phyloP scores from a whole-genome alignment of 768 basidiomycete species.

The Psilocybe sp. region DNA sequence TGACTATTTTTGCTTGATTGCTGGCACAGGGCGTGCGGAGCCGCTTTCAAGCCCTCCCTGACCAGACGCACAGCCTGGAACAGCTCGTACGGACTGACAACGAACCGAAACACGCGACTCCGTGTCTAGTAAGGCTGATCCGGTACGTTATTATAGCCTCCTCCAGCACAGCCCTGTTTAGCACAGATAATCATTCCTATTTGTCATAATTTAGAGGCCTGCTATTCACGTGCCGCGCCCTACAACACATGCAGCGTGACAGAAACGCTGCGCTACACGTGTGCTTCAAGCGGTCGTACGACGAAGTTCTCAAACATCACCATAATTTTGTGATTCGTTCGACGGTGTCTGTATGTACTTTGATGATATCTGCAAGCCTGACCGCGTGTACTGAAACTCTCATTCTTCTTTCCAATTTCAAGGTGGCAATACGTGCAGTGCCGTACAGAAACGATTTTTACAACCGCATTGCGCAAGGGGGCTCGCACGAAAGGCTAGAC shows the following conservation, averaged over 20 bases:
- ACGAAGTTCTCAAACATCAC: constrained; percentile 63
- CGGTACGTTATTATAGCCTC: constrained; percentile 40
- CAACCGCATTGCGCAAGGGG: constrained; percentile 56
- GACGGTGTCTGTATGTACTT: constrained; percentile 50
- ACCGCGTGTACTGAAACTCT: not conserved
- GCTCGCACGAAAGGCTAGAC: constrained; percentile 51
- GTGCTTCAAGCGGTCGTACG: constrained; percentile 73
- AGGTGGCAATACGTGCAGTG: constrained; percentile 61
- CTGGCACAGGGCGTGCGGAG: constrained; percentile 58
- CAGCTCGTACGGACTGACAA: constrained; percentile 51
- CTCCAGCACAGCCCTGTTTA: constrained; percentile 2
- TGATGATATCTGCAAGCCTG: not conserved
- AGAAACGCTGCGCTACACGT: constrained; percentile 50
- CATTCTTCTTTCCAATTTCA: not conserved
- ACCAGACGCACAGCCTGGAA: constrained; percentile 56
- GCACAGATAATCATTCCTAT: not conserved
- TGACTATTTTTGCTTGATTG: constrained; percentile 1
- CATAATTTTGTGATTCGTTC: constrained; percentile 67
- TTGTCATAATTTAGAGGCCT: constrained; percentile 67
- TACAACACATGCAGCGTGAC: constrained; percentile 63
- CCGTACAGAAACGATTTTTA: constrained; percentile 65
- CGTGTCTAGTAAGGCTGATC: constrained; percentile 62
- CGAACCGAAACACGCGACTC: constrained; percentile 46
- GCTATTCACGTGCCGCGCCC: constrained; percentile 62
- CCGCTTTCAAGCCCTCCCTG: constrained; percentile 41